Base-by-base conservation (phyloP, 495 filamentous ascomycete genomes). In the Immersiella caudata region DNA sequence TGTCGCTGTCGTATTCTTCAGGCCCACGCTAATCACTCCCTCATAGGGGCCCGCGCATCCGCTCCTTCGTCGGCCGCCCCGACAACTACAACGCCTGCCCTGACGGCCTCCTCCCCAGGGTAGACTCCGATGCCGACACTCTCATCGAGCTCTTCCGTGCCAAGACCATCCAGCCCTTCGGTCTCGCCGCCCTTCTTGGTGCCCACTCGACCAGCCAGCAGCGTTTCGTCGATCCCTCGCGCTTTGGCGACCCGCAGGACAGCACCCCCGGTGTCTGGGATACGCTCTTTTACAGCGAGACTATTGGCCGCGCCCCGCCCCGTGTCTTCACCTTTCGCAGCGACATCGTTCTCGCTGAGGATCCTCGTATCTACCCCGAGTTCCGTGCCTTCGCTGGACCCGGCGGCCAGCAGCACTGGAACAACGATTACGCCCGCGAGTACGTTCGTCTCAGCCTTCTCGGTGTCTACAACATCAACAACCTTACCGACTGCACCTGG, bases 161-260 rank as follows among this genome's bases (percentile, higher is more conserved):
- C 26, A 86, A 86, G 75, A 85, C 83, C 0, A 81, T 86, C 68
- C 71, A 76, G 25, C 66, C 81, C 6, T 69, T 71, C 36, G 81
- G 79, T 54, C 74, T 85, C 0, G 80, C 80, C 0, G 83, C 83
- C 0, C 75, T 86, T 6, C 71, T 86, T 1, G 84, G 84, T 26
- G 82, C 84, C 0, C 84, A 86, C 71, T 81, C 81, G 6, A 76
- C 76, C 14, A 73, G 74, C 54, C 77, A 76, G 64, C 83, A 86
- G 68, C 76, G 71, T 26, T 81, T 80, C 67, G 77, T 82, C 29
- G 74, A 86, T 69, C 54, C 74, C 2, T 60, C 73, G 24, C 71
- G 74, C 21, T 54, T 66, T 22, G 70, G 69, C 24, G 76, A 77
- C 51, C 70, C 83, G 0, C 74, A 78, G 62, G 79, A 81, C 64